Evolutionary conservation across 805 yeast genomes (phyloP), one percentile per base, ranked within the genome.

Genomic region (Monosporozyma aerobia): DNA sequence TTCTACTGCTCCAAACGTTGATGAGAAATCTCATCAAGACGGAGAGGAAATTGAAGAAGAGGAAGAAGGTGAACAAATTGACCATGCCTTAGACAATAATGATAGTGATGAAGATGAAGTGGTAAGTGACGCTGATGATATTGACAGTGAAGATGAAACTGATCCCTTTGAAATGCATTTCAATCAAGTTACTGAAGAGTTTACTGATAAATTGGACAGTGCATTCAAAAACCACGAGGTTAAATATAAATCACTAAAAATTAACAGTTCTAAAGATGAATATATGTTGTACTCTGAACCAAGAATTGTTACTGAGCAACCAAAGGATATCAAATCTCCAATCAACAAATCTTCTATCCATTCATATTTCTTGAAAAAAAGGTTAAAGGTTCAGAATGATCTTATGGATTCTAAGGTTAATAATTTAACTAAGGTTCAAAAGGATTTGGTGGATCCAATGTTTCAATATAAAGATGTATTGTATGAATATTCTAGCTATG

Each of bases 141-240:
- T 61, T 3, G 73, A 66, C 3, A 68, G 61, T 19, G 74, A 74
- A 39, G 72, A 69, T 47, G 75, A 70, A 10, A 64, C 68, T 7
- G 97, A 92, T 69, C 87, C 95, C 0, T 90, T 87, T 59, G 87
- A 86, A 55, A 62, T 69, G 11, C 98, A 90, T 65, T 90, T 85
- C 67, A 84, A 82, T 48, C 69, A 73, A 22, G 72, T 78, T 10
- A 46, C 69, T 2, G 72, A 69, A 40, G 39, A 54, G 2, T 57
- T 56, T 22, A 67, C 77, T 4, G 77, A 76, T 2, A 65, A 68
- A 10, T 62, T 77, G 22, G 72, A 69, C 22, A 51, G 56, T 8
- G 63, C 65, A 0, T 64, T 76, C 25, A 54, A 61, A 35, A 69
- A 69, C 5, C 60, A 56, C 16, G 65, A 70, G 46, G 63, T 61